Base-by-base conservation (phyloP, 1,284 basidiomycete species). In the Moniliella sp. region DNA sequence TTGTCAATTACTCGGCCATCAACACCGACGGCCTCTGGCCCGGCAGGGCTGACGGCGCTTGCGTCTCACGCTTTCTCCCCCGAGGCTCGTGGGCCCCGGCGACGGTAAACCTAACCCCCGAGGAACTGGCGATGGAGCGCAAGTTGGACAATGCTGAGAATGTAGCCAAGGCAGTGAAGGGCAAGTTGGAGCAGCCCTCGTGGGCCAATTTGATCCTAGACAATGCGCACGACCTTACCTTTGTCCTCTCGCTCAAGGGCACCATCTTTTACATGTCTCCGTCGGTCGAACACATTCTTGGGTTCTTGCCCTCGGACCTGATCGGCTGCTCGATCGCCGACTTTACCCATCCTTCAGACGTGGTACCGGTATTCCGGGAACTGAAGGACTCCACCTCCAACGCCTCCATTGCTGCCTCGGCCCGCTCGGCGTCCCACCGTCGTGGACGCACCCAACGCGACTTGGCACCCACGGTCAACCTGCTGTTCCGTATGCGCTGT, bases 231-330 rank as follows among this genome's bases (percentile, higher is more conserved):
- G 82, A 91, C 57, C 80, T 88, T 54, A 66, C 91, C 18, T 76
- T 80, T 51, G 83, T 91, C 25, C 68, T 93, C 16, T 84, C 79
- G 3, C 72, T 93, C 43, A 91, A 91, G 53, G 86, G 86, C n/a
- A 91, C 50, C 5, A 82, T 93, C 63, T 70, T 86, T 31, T 94
- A 91, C 57, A 78, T 82, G 34, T 79, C 82, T 0, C 81, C 46
- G 4, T 50, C 48, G 4, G 43, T 52, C 25, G 45, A 53, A 36
- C 42, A 43, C 18, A 40, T 55, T 25, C 43, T 57, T 3, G 54
- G 51, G 26, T 55, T 33, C 34, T 44, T 40, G 13, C 33, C 81
- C 3, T 69, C 73, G 26, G 81, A 88, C 40, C 70, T 93, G 35
- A 67, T 83, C 16, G 80, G 80, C 72, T 72, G 56, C 69, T 70